These are phyloP conservation scores for Fragaria ananassa DNA, from an alignment of 306 rosid genomes.

Conservation along the genomic window DNA sequence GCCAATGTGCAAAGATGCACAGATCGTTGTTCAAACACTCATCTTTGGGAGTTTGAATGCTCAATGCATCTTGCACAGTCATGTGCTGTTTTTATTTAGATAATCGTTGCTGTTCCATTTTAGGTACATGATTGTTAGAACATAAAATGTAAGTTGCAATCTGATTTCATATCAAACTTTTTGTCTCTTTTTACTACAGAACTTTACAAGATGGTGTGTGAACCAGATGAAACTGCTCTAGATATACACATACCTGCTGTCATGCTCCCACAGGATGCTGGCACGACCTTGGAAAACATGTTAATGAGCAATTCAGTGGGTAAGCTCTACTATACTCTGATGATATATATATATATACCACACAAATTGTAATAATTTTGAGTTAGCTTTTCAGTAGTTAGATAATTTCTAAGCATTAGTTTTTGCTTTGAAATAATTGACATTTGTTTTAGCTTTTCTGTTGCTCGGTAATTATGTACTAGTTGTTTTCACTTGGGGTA, in stretches of 20 bases:
- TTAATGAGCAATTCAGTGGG: slow-evolving; percentile 55
- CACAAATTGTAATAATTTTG: not conserved
- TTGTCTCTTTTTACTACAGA: slow-evolving; percentile 47
- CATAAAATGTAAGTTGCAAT: not conserved
- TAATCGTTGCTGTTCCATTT: not conserved
- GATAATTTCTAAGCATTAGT: not conserved
- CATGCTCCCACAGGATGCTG: slow-evolving; percentile 92
- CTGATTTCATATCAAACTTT: slow-evolving; percentile 14
- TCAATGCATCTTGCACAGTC: not conserved
- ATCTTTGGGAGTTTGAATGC: not conserved
- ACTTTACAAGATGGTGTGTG: slow-evolving; percentile 98
- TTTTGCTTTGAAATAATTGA: not conserved
- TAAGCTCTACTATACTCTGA: slow-evolving; percentile 25
- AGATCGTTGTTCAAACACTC: not conserved
- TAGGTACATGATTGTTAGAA: not conserved
- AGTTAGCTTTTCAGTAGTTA: not conserved
- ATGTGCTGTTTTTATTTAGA: not conserved
- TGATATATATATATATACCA: slow-evolving; percentile 14
- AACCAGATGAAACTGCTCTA: slow-evolving; percentile 68
- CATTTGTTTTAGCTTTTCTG: slow-evolving; percentile 7
- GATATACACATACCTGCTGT: slow-evolving; percentile 84
- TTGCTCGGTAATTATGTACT: not conserved
- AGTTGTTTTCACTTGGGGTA: not conserved
- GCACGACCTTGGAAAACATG: slow-evolving; percentile 70
- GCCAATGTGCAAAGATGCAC: not conserved